Evolutionary conservation across 192 early-diverging fungal species (phyloP).

Genomic region (Podochytrium sp.): DNA sequence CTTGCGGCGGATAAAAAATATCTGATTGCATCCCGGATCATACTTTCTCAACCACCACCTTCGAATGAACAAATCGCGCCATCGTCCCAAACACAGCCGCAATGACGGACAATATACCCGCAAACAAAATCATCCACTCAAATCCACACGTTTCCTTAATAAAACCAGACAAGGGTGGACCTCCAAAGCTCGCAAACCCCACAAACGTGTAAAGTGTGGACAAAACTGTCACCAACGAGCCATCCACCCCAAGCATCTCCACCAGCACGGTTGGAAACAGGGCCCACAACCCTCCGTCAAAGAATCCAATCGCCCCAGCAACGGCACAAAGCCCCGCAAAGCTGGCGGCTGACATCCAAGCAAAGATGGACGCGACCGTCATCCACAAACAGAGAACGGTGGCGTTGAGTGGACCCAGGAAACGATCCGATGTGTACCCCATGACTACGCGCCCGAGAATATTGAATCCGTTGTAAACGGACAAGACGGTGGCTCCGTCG

Average conservation of each 20-base stretch:
- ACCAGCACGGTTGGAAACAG: constrained; percentile 40
- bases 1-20: neutral
- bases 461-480: constrained; percentile 69
- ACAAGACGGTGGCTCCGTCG: constrained; percentile 34
- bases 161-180: constrained; percentile 24
- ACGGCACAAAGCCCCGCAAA: neutral
- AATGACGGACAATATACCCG: neutral
- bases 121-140: constrained; percentile 25
- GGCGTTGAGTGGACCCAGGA: constrained; percentile 65
- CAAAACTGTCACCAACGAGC: constrained; percentile 12
- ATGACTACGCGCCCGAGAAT: constrained; percentile 68
- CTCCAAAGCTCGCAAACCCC: constrained; percentile 31
- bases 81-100: neutral
- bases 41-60: neutral
- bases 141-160: constrained; percentile 4
- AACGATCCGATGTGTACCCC: constrained; percentile 63
- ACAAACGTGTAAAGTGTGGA: constrained; percentile 21
- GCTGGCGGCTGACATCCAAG: neutral
- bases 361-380: constrained; percentile 26
- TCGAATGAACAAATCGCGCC: neutral
- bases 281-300: constrained; percentile 20
- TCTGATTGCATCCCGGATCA: neutral
- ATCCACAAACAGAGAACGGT: constrained; percentile 51
- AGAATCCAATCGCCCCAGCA: constrained; percentile 8
- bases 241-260: constrained; percentile 13